Evolutionary conservation across 2,329 filamentous ascomycete genomes (phyloP), one percentile per base, ranked within the genome.

Genomic region (Fusarium newnesense): DNA sequence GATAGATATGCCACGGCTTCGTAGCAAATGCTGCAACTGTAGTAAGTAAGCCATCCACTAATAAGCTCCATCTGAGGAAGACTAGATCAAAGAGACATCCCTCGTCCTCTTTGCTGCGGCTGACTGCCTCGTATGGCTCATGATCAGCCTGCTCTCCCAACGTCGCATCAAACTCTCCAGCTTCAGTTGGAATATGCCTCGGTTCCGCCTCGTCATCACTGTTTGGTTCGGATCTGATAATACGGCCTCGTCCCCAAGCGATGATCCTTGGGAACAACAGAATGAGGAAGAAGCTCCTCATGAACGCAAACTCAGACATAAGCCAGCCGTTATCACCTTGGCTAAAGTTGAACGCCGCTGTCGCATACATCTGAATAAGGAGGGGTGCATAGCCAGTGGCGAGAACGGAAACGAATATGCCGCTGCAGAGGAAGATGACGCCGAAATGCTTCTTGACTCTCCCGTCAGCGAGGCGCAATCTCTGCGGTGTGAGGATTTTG

Each of bases 351-450:
- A 90, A 90, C 0, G 82, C 83, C 2, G 87, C 85, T 0, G 88
- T 89, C 5, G 87, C 87, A 62, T 89, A 90, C 83, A 90, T 85
- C 69, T 90, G 88, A 37, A 90, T 85, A 0, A 94, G 81, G 0
- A 89, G 84, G 0, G 90, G 89, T 0, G 91, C 90, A 63, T 92
- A 94, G 4, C 90, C 91, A 0, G 92, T 93, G 0, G 92, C 91
- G 4, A 93, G 84, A 1, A 93, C 90, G 1, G 89, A 91, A 1
- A 92, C 80, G 66, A 93, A 94, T 5, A 92, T 90, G 3, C 92
- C 92, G 1, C 85, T 81, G 26, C 90, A 91, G 7, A 94, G 85
- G 4, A 93, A 87, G 7, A 92, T 80, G 1, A 92, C 85, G 4
- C 92, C 91, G 30, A 89, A 89, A 70, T 93, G 89, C 24, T 81